Percentiles rank a stretch among this genome's conserved stretches.
These are phyloP conservation scores for Auxenochlorella pyrenoidosa DNA, from an alignment of 139 green algal species.

Conservation along the genomic window DNA sequence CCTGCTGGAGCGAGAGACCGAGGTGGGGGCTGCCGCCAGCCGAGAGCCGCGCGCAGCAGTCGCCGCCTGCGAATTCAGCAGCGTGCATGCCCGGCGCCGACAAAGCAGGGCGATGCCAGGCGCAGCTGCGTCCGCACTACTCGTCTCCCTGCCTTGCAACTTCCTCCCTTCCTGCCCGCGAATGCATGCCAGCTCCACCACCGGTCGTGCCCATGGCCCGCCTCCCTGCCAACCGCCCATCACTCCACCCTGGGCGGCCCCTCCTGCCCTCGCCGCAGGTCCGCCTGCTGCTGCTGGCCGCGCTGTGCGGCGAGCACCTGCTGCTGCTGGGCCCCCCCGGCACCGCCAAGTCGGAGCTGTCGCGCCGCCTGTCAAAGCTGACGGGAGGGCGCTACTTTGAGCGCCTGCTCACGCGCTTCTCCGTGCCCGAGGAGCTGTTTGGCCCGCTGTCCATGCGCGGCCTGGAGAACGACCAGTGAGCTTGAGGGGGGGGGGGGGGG, in stretches of 20 bases:
- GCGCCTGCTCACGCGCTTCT: slow-evolving; percentile 94
- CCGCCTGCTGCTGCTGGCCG: slow-evolving; percentile 88
- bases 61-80: not conserved
- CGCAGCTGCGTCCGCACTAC: too few species aligned
- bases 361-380: slow-evolving; percentile 74
- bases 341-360: slow-evolving; percentile 95
- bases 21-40: slow-evolving; percentile 59
- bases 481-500: not conserved
- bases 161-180: too few species aligned
- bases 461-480: slow-evolving; percentile 43
- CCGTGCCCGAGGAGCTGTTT: slow-evolving; percentile 97
- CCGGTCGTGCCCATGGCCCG: too few species aligned
- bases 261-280: slow-evolving; percentile 56
- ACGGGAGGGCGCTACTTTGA: slow-evolving; percentile 89
- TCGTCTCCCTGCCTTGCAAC: too few species aligned
- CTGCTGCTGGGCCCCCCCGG: slow-evolving; percentile 86
- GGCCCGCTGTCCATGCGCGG: slow-evolving; percentile 89
- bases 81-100: not conserved
- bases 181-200: too few species aligned
- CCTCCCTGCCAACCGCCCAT: not conserved
- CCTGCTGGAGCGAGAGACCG: slow-evolving; percentile 86
- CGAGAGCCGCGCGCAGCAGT: not conserved
- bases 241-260: not conserved
- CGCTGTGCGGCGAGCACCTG: slow-evolving; percentile 90
- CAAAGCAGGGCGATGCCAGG: too few species aligned